phyloP scores from a whole-genome alignment of 352 stramenopile species.

The Blastocystis sp. region DNA sequence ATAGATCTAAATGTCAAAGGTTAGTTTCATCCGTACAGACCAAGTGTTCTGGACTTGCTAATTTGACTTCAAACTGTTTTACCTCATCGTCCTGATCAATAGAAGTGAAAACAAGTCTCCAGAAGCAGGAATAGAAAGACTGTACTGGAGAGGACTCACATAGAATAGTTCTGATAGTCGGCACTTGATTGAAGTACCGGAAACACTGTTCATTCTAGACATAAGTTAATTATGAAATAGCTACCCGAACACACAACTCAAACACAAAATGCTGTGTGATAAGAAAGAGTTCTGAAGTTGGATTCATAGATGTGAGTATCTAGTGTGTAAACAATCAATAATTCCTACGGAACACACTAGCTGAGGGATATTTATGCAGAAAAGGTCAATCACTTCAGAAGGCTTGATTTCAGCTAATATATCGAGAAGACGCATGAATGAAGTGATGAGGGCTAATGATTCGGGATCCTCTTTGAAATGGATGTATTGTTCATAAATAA shows the following conservation, averaged over 20 bases:
- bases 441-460: neutral
- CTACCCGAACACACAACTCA: neutral
- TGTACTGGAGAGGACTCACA: neutral
- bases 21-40: neutral
- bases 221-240: neutral
- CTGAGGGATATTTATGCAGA: neutral
- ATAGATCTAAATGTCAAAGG: neutral
- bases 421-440: neutral
- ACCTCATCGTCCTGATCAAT: neutral
- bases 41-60: neutral
- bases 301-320: neutral
- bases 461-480: neutral
- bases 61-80: neutral
- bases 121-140: slow-evolving; percentile 3
- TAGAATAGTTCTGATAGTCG: neutral
- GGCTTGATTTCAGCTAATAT: neutral
- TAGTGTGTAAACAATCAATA: neutral
- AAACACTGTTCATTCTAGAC: neutral
- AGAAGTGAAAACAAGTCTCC: neutral
- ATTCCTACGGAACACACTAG: neutral
- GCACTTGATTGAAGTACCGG: neutral
- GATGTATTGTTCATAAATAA: neutral
- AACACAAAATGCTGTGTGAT: neutral
- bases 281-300: neutral
- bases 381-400: neutral